Evolutionary conservation across 345 rosid genomes (phyloP).

Genomic region (Firmiana major): DNA sequence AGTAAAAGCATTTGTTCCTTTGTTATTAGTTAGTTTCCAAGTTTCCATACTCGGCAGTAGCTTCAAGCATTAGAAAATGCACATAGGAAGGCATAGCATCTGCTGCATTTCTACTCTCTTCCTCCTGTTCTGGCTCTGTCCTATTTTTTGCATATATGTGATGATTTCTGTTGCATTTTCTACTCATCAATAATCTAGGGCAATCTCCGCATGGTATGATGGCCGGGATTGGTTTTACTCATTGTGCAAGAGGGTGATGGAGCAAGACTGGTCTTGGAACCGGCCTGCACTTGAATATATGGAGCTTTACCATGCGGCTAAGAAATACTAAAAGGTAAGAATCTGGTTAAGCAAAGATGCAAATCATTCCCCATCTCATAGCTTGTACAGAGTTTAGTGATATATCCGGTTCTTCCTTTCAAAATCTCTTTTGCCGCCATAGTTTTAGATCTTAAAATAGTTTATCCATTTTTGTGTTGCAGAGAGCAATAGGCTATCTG

Average conservation of each 20-base stretch:
- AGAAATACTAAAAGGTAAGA: conserved; percentile 30
- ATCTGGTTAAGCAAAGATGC: background rate
- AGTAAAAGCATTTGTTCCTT: background rate
- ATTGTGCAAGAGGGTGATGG: conserved; percentile 77
- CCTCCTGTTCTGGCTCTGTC: background rate
- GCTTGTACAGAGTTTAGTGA: conserved; percentile 32
- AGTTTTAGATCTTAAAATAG: too few species aligned
- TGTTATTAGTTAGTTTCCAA: background rate
- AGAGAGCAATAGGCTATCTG: conserved; percentile 12
- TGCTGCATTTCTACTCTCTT: background rate
- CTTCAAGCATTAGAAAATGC: background rate
- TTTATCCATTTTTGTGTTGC: conserved; percentile 23
- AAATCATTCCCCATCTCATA: conserved; percentile 8
- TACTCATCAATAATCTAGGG: conserved; percentile 41
- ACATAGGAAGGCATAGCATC: background rate
- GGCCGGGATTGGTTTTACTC: conserved; percentile 71
- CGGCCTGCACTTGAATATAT: conserved; percentile 92
- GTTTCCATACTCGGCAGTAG: background rate
- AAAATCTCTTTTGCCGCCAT: background rate
- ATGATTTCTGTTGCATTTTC: background rate
- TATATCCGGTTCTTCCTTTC: background rate
- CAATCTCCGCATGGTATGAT: conserved; percentile 70
- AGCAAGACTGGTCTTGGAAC: conserved; percentile 99
- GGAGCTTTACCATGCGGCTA: conserved; percentile 88
- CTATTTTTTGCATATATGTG: too few species aligned